phyloP scores from a whole-genome alignment of 176 grass and related monocot species.

The Tillandsia fasciculata region DNA sequence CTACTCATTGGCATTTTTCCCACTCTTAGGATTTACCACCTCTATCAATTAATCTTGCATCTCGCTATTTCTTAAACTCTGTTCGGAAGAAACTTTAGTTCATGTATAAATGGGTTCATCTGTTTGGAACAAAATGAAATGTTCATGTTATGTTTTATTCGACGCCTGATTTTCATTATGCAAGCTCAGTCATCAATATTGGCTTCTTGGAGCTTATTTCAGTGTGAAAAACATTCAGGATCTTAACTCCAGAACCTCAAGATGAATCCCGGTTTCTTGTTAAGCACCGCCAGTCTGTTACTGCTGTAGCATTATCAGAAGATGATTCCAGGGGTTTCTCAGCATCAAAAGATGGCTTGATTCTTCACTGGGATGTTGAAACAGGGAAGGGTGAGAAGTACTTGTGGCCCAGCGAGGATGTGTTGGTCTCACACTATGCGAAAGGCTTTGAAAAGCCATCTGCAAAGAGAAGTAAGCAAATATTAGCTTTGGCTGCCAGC shows the following conservation, averaged over 20 bases:
- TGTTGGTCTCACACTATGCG: conserved; percentile 65
- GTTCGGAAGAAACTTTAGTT: too few relatives aligned
- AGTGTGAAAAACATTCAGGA: conserved; percentile 29
- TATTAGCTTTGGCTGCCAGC: conserved; percentile 62
- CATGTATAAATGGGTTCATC: too few relatives aligned
- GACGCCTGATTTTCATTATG: too few relatives aligned
- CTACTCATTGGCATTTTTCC: too few relatives aligned
- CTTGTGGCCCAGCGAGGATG: conserved; percentile 68
- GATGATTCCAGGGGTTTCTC: conserved; percentile 66
- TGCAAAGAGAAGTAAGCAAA: conserved; percentile 58
- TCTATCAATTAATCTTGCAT: too few relatives aligned
- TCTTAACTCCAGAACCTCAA: conserved; percentile 41
- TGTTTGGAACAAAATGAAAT: too few relatives aligned
- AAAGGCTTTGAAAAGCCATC: conserved; percentile 41
- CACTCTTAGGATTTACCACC: too few relatives aligned
- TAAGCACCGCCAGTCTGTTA: conserved; percentile 72
- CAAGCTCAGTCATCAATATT: neutral
- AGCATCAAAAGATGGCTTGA: conserved; percentile 71
- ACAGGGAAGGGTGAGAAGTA: conserved; percentile 66
- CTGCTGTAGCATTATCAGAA: conserved; percentile 57
- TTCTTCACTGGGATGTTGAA: conserved; percentile 75
- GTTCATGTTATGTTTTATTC: too few relatives aligned
- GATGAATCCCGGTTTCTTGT: conserved; percentile 46
- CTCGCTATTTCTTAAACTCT: too few relatives aligned
- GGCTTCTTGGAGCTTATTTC: neutral